Evolutionary conservation across 805 yeast species (phyloP).

Genomic region (Teunomyces gatunensis): DNA sequence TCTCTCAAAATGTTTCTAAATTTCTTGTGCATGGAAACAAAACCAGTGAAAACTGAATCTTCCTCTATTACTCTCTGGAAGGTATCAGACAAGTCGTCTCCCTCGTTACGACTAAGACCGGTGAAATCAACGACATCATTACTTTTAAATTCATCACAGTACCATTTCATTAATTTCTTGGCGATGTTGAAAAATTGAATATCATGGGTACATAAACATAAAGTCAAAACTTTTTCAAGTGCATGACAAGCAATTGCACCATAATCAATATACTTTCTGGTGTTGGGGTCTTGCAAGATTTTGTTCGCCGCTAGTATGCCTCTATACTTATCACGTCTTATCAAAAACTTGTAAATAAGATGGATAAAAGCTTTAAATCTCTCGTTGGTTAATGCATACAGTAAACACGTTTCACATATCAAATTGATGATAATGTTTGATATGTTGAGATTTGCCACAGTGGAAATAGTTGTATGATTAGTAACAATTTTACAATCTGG

Average conservation of each 20-base stretch:
- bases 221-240: constrained; percentile 35
- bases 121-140: constrained; percentile 1
- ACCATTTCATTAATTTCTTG: constrained; percentile 31
- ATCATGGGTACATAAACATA: constrained; percentile 43
- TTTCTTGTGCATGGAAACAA: constrained; percentile 70
- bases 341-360: constrained; percentile 33
- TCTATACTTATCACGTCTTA: constrained; percentile 20
- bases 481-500: constrained; percentile 12
- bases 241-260: constrained; percentile 24
- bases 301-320: constrained; percentile 6
- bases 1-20: constrained; percentile 41
- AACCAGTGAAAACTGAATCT: constrained; percentile 59
- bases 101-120: neutral
- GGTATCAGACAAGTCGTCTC: constrained; percentile 23
- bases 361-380: constrained; percentile 36
- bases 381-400: constrained; percentile 31
- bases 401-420: constrained; percentile 35
- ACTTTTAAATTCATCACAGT: constrained; percentile 9
- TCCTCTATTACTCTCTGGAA: constrained; percentile 47
- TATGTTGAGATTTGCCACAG: constrained; percentile 24
- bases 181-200: constrained; percentile 42
- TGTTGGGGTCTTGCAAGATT: constrained; percentile 6
- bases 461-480: constrained; percentile 20
- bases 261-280: constrained; percentile 9
- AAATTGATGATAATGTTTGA: constrained; percentile 32